These are phyloP conservation scores for Rhizomucor pusillus DNA, from an alignment of 371 early-diverging fungal genomes.

Conservation along the genomic window DNA sequence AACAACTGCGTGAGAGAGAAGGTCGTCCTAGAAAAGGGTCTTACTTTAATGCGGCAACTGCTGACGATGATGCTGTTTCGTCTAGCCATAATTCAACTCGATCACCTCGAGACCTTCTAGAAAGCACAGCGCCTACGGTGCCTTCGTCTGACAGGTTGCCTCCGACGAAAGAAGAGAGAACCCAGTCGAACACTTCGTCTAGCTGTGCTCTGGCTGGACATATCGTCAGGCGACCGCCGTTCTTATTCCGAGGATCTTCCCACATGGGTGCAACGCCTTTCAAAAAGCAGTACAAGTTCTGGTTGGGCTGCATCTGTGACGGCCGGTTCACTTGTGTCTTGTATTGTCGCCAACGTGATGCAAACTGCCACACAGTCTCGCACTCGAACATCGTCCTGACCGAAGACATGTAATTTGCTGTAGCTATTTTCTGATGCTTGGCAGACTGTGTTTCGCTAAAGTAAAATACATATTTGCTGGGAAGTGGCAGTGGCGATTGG, in stretches of 20 bases:
- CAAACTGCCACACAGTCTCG: slow-evolving; percentile 53
- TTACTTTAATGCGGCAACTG: slow-evolving; percentile 29
- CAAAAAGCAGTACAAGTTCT: slow-evolving; percentile 56
- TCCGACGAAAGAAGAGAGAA: slow-evolving; percentile 51
- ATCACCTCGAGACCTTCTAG: slow-evolving; percentile 48
- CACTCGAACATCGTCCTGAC: slow-evolving; percentile 49
- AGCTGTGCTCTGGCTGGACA: slow-evolving; percentile 30
- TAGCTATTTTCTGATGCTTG: slow-evolving; percentile 25
- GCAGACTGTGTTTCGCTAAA: slow-evolving; percentile 48
- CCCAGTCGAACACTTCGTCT: slow-evolving; percentile 52
- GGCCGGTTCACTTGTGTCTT: slow-evolving; percentile 33
- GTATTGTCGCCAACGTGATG: slow-evolving; percentile 50
- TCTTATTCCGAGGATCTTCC: slow-evolving; percentile 55
- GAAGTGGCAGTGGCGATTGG: slow-evolving; percentile 20
- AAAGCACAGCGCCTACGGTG: slow-evolving; percentile 41
- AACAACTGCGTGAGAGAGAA: no score
- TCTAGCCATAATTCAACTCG: slow-evolving; percentile 61
- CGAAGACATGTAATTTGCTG: slow-evolving; percentile 39
- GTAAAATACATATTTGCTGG: slow-evolving; percentile 32
- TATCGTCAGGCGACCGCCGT: slow-evolving; percentile 51
- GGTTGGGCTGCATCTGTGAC: slow-evolving; percentile 41
- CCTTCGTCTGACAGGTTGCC: slow-evolving; percentile 32
- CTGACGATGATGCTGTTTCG: slow-evolving; percentile 8
- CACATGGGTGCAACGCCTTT: slow-evolving; percentile 59
- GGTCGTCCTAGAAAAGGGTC: no score